Evolutionary conservation across 768 basidiomycete species (phyloP).

Genomic region (Boletus reticulatus): DNA sequence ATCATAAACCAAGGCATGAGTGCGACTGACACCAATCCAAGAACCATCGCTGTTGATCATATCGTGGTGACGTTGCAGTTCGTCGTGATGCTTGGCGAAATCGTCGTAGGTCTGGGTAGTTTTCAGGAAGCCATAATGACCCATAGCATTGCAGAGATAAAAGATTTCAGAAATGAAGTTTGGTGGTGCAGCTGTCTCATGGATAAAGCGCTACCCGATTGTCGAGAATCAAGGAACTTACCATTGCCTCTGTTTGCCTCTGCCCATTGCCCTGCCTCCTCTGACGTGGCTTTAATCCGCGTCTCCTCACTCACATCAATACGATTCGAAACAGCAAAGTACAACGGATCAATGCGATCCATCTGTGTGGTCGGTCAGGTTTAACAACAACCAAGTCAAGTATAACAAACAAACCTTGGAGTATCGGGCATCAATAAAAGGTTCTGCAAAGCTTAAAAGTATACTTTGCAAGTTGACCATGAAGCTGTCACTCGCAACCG

Average conservation of each 20-base stretch:
- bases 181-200: constrained; percentile 52
- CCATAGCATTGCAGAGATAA: constrained; percentile 82
- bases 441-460: constrained; percentile 83
- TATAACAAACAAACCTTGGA: constrained; percentile 58
- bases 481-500: constrained; percentile 88
- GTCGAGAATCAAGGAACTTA: constrained; percentile 18
- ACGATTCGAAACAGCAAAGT: constrained; percentile 68
- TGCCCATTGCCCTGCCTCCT: constrained; percentile 78
- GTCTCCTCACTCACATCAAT: constrained; percentile 88
- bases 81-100: constrained; percentile 70
- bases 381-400: not conserved
- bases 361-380: constrained; percentile 48
- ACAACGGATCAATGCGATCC: constrained; percentile 85
- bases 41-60: constrained; percentile 71
- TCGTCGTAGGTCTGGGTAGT: constrained; percentile 78
- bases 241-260: constrained; percentile 49
- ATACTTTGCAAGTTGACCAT: constrained; percentile 89
- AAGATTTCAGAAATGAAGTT: constrained; percentile 97
- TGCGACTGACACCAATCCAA: constrained; percentile 72
- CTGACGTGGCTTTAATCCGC: constrained; percentile 87
- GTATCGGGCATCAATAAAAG: constrained; percentile 91
- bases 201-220: not conserved
- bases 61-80: constrained; percentile 75
- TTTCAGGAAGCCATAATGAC: constrained; percentile 84
- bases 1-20: not conserved